A percentile compares a stretch with the other conserved stretches of the same genome.
Conservation (phyloP, 1,139 yeast species). For the Yamadazyma taylorii region DNA sequence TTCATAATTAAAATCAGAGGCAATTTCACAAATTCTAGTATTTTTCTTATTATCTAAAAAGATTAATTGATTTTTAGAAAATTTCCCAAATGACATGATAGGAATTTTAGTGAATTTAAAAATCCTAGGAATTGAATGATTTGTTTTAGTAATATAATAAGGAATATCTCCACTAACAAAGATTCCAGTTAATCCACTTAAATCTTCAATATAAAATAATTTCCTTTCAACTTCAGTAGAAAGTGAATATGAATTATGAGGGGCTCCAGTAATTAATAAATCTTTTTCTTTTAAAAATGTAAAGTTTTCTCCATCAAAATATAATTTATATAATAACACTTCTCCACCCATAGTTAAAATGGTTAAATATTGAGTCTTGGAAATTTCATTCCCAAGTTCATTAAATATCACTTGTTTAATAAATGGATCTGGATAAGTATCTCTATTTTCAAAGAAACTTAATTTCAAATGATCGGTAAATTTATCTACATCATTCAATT, state of each 20-base stretch:
- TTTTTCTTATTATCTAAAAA: constrained; percentile 71
- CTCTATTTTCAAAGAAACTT: constrained; percentile 57
- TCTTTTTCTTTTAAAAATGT: constrained; percentile 52
- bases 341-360: constrained; percentile 82
- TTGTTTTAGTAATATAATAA: constrained; percentile 62
- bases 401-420: constrained; percentile 70
- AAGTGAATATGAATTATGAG: constrained; percentile 68
- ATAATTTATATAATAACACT: constrained; percentile 62
- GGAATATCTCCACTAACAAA: constrained; percentile 79
- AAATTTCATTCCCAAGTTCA: constrained; percentile 61
- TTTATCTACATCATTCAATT: constrained; percentile 58
- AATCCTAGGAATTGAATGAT: constrained; percentile 64
- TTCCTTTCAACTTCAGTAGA: constrained; percentile 72
- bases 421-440: constrained; percentile 70
- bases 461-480: constrained; percentile 54
- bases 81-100: constrained; percentile 61
- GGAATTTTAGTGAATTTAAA: constrained; percentile 68
- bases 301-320: constrained; percentile 50
- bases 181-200: constrained; percentile 60
- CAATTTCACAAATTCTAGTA: constrained; percentile 69
- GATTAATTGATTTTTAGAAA: constrained; percentile 59
- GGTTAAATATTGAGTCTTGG: constrained; percentile 58
- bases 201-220: constrained; percentile 57
- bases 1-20: constrained; percentile 55
- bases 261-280: constrained; percentile 64